Conservation (phyloP, 768 basidiomycete species). For the Boletus rufocinnamomeus region DNA sequence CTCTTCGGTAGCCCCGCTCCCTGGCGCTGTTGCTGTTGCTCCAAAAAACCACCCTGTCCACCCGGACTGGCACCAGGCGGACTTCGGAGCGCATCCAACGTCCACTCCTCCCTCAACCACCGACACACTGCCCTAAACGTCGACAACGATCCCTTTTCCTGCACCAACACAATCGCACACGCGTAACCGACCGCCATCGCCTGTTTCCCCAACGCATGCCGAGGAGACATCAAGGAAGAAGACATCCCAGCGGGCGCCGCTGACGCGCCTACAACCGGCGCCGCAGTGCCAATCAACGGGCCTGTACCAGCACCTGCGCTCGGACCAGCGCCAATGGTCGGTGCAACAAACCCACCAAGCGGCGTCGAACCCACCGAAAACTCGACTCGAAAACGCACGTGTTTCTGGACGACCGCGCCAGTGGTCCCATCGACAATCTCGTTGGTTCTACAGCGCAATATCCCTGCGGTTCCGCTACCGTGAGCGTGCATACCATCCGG, state of each 20-base stretch:
- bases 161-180: slow-evolving; percentile 74
- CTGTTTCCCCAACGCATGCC: slow-evolving; percentile 31
- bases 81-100: slow-evolving; percentile 39
- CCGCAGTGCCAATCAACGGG: neutral
- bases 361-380: slow-evolving; percentile 45
- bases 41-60: slow-evolving; percentile 43
- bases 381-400: slow-evolving; percentile 83
- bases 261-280: slow-evolving; percentile 8
- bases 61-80: slow-evolving; percentile 24
- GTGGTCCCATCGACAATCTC: slow-evolving; percentile 45
- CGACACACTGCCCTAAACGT: slow-evolving; percentile 80
- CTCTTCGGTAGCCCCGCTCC: slow-evolving; percentile 22
- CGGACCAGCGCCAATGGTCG: slow-evolving; percentile 22
- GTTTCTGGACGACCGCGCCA: slow-evolving; percentile 58
- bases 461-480: slow-evolving; percentile 36
- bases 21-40: slow-evolving; percentile 31
- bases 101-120: slow-evolving; percentile 71
- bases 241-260: slow-evolving; percentile 26
- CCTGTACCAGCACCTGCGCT: slow-evolving; percentile 22
- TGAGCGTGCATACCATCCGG: slow-evolving; percentile 30
- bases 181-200: slow-evolving; percentile 37
- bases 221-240: slow-evolving; percentile 30
- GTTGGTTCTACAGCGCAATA: slow-evolving; percentile 53
- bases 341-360: slow-evolving; percentile 23
- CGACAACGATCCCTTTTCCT: slow-evolving; percentile 90